Conservation (phyloP, 805 yeast species). For the Zygotorulaspora danielsina region DNA sequence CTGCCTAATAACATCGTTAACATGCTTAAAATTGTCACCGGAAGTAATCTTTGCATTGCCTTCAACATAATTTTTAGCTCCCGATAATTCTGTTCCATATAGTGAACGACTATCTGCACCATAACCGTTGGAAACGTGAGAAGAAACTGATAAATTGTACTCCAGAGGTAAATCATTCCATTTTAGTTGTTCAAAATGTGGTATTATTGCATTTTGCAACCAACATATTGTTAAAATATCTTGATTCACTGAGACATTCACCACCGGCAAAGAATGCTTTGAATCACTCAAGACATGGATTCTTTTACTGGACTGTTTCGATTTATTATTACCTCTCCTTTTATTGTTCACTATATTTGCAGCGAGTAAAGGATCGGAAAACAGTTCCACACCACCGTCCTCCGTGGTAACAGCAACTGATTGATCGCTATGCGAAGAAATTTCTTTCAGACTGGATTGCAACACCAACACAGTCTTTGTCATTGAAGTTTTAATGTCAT, state of each 20-base stretch:
- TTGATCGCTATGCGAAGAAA: slow-evolving; percentile 38
- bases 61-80: slow-evolving; percentile 56
- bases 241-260: slow-evolving; percentile 33
- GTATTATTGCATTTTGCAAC: slow-evolving; percentile 57
- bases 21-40: slow-evolving; percentile 59
- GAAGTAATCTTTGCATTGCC: slow-evolving; percentile 55
- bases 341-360: slow-evolving; percentile 28
- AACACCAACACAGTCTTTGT: slow-evolving; percentile 61
- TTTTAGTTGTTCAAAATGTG: slow-evolving; percentile 51
- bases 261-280: slow-evolving; percentile 13
- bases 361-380: slow-evolving; percentile 49
- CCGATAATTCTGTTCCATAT: slow-evolving; percentile 44
- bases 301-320: slow-evolving; percentile 47
- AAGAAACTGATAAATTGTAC: slow-evolving; percentile 6
- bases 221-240: slow-evolving; percentile 48
- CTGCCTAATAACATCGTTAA: slow-evolving; percentile 43
- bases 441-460: slow-evolving; percentile 52
- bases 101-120: slow-evolving; percentile 15
- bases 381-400: slow-evolving; percentile 69
- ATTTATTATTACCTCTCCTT: slow-evolving; percentile 45
- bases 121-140: neutral
- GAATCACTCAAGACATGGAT: slow-evolving; percentile 25
- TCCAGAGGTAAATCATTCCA: slow-evolving; percentile 26
- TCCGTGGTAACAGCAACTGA: slow-evolving; percentile 55
- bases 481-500: slow-evolving; percentile 38